Conservation (phyloP, 441 rosid species). For the Raphanus hybrid region DNA sequence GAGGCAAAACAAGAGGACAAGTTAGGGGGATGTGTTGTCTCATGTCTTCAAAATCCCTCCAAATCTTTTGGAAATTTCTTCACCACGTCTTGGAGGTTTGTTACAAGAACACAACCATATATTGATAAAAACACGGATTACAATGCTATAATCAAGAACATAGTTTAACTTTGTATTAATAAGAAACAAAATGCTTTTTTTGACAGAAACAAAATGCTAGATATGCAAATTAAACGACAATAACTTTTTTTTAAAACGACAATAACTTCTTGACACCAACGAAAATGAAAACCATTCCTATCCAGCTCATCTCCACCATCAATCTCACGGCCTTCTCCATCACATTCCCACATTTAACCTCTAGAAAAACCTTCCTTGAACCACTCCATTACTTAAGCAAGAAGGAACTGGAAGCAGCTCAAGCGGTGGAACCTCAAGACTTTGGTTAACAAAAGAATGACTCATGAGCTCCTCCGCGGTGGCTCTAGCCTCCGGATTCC, state of each 20-base stretch:
- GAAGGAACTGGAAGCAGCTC: constrained; percentile 20
- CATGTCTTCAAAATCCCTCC: constrained; percentile 61
- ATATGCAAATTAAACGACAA: too few relatives aligned
- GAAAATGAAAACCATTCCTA: neutral
- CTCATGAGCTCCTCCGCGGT: constrained; percentile 22
- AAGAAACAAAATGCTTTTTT: neutral
- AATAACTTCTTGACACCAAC: neutral
- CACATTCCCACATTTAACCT: neutral
- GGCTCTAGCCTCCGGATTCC: constrained; percentile 2
- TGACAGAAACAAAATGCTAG: too few relatives aligned
- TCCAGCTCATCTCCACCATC: neutral
- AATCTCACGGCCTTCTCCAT: neutral
- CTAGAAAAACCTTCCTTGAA: constrained; percentile 28
- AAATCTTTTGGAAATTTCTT: constrained; percentile 69
- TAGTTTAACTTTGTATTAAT: too few relatives aligned
- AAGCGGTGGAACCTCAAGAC: constrained; percentile 29
- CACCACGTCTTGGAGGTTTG: neutral
- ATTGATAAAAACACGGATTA: too few relatives aligned
- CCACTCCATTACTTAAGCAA: constrained; percentile 16
- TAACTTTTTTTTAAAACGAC: too few relatives aligned
- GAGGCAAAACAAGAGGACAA: constrained; percentile 51
- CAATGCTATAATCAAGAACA: too few relatives aligned
- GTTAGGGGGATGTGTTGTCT: constrained; percentile 72
- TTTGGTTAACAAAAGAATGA: constrained; percentile 23
- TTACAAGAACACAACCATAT: too few relatives aligned